phyloP scores from a whole-genome alignment of 2,329 filamentous ascomycete genomes.

The Cercospora berteroae region DNA sequence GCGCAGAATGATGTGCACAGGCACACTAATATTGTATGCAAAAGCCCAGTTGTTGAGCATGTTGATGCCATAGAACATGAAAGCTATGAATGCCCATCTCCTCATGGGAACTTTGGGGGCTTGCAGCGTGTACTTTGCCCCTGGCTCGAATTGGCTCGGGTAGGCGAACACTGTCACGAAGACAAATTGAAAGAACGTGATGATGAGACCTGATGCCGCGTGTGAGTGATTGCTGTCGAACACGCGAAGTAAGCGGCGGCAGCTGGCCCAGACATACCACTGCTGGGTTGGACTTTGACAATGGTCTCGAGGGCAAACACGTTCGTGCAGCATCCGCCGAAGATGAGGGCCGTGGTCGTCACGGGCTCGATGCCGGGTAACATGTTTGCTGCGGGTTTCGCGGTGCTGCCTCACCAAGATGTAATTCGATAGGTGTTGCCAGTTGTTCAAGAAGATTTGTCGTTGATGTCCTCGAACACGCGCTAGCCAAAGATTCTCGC shows the following conservation, averaged over 20 bases:
- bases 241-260: background rate
- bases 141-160: slow-evolving; percentile 47
- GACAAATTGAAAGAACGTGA: slow-evolving; percentile 52
- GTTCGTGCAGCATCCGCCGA: slow-evolving; percentile 93
- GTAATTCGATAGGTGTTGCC: background rate
- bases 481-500: background rate
- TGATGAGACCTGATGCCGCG: slow-evolving; percentile 60
- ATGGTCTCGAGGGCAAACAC: slow-evolving; percentile 97
- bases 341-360: slow-evolving; percentile 76
- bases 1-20: slow-evolving; percentile 92
- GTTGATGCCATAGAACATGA: slow-evolving; percentile 90
- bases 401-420: background rate
- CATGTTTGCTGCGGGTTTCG: slow-evolving; percentile 4
- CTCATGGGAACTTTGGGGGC: slow-evolving; percentile 76
- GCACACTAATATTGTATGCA: slow-evolving; percentile 92
- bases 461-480: background rate
- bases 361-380: slow-evolving; percentile 25
- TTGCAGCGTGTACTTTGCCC: slow-evolving; percentile 69
- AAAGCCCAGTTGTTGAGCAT: slow-evolving; percentile 97
- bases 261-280: slow-evolving; percentile 57
- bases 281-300: slow-evolving; percentile 82
- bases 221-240: background rate
- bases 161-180: slow-evolving; percentile 63
- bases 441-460: background rate
- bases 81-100: slow-evolving; percentile 84